These are phyloP conservation scores for Naganishia onofrii DNA, from an alignment of 768 basidiomycete genomes.

Conservation along the genomic window DNA sequence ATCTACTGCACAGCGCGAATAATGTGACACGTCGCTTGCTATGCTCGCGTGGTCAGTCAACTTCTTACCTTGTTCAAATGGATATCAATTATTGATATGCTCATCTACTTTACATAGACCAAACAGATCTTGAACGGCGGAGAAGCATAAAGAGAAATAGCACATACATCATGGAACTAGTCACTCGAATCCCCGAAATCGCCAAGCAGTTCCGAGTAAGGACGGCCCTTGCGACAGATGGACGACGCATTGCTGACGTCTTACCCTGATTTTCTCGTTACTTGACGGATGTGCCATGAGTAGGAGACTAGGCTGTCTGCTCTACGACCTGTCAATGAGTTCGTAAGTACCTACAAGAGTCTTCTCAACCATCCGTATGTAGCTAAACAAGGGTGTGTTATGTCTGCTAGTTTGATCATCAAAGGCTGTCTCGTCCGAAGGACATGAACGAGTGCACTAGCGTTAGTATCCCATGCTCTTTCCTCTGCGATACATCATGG, in stretches of 20 bases:
- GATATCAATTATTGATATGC: too few relatives aligned
- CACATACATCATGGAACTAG: slow-evolving; percentile 46
- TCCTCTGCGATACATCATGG: neutral
- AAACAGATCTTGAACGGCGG: neutral
- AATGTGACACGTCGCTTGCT: neutral
- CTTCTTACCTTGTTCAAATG: too few relatives aligned
- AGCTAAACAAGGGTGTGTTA: neutral
- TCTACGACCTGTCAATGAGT: slow-evolving; percentile 49
- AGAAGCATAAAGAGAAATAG: neutral
- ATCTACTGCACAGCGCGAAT: too few relatives aligned
- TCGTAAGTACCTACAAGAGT: slow-evolving; percentile 39
- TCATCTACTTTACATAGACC: too few relatives aligned
- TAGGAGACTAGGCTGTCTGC: slow-evolving; percentile 51
- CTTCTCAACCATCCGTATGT: neutral
- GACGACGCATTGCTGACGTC: neutral
- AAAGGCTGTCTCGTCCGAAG: slow-evolving; percentile 49
- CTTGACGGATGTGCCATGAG: neutral
- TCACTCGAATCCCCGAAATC: slow-evolving; percentile 45
- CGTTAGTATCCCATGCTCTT: slow-evolving; percentile 30
- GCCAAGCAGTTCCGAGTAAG: slow-evolving; percentile 50
- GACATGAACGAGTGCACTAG: slow-evolving; percentile 51
- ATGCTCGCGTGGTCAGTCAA: neutral
- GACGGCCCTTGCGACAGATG: neutral
- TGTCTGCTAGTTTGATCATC: slow-evolving; percentile 48
- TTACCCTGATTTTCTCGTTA: neutral